Evolutionary conservation across 257 asterid genomes (phyloP).

Genomic region (Solanum arcanum): DNA sequence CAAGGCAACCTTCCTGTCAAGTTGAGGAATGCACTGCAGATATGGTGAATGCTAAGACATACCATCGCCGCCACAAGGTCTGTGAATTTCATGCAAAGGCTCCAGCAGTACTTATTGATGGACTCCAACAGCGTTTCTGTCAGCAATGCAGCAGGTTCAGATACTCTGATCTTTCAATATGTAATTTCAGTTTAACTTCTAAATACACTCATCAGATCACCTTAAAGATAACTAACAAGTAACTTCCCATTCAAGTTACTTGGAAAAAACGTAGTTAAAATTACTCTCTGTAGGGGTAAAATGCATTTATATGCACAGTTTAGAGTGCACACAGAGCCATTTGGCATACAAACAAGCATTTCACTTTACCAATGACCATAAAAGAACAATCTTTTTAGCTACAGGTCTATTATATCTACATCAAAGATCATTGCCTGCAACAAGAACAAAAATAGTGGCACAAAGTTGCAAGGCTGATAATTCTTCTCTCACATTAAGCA

Average conservation of each 20-base stretch:
- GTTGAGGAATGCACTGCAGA: not conserved
- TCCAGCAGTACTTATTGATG: not conserved
- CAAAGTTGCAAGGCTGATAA: not conserved
- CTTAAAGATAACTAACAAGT: not conserved
- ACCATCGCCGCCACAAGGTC: conserved; percentile 4
- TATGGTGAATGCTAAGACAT: not conserved
- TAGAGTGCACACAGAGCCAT: not conserved
- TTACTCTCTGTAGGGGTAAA: not conserved
- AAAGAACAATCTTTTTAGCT: not conserved
- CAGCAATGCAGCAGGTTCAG: conserved; percentile 9
- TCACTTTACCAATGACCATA: not conserved
- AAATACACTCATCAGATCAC: not conserved
- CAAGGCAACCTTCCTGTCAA: conserved; percentile 23
- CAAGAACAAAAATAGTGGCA: not conserved
- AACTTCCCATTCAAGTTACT: not conserved
- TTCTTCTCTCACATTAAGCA: not conserved
- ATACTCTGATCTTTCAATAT: not conserved
- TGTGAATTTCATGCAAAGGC: conserved; percentile 6
- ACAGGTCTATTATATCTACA: not conserved
- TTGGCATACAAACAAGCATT: not conserved
- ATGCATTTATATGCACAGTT: not conserved
- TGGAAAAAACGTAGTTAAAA: not conserved
- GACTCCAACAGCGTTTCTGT: conserved; percentile 1
- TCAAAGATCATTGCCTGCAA: not conserved
- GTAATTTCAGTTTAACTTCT: not conserved